Evolutionary conservation across 2,329 filamentous ascomycete genomes (phyloP).

Genomic region (Aspergillus neotritici): DNA sequence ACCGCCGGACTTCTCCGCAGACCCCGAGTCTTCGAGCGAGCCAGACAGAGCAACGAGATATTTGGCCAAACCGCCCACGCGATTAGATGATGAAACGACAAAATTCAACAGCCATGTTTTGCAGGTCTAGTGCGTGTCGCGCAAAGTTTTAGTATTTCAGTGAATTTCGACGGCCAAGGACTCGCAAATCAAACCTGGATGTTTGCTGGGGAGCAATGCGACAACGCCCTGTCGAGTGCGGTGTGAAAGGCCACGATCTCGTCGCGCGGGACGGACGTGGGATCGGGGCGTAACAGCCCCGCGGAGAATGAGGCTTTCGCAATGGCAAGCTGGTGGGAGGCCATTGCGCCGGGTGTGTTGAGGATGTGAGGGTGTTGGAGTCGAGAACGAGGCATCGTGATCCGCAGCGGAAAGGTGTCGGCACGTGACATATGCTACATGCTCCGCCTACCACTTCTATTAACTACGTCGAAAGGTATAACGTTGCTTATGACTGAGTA

Average conservation of each 20-base stretch:
- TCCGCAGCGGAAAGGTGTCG: not conserved
- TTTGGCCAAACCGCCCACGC: conserved; percentile 64
- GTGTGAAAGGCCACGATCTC: conserved; percentile 65
- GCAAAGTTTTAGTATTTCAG: conserved; percentile 33
- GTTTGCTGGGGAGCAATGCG: conserved; percentile 70
- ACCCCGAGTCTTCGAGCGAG: conserved; percentile 44
- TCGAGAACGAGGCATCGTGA: not conserved
- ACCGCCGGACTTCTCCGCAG: conserved; percentile 15
- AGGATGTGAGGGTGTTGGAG: conserved; percentile 1
- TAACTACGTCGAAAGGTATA: not conserved
- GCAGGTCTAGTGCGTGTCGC: conserved; percentile 60
- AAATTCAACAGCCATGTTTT: conserved; percentile 78
- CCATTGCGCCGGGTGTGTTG: conserved; percentile 42
- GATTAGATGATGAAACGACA: conserved; percentile 61
- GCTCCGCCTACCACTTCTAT: not conserved
- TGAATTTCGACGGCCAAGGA: conserved; percentile 20
- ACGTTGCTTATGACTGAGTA: no score
- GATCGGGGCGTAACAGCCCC: conserved; percentile 67
- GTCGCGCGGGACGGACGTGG: conserved; percentile 61
- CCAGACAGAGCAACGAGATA: conserved; percentile 66
- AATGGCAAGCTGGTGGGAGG: conserved; percentile 66
- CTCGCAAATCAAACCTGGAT: conserved; percentile 71
- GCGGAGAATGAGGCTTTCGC: conserved; percentile 74
- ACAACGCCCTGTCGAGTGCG: conserved; percentile 58
- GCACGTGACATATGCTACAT: not conserved